Conservation (phyloP, 2,329 filamentous ascomycete genomes). For the Talaromyces sp. region DNA sequence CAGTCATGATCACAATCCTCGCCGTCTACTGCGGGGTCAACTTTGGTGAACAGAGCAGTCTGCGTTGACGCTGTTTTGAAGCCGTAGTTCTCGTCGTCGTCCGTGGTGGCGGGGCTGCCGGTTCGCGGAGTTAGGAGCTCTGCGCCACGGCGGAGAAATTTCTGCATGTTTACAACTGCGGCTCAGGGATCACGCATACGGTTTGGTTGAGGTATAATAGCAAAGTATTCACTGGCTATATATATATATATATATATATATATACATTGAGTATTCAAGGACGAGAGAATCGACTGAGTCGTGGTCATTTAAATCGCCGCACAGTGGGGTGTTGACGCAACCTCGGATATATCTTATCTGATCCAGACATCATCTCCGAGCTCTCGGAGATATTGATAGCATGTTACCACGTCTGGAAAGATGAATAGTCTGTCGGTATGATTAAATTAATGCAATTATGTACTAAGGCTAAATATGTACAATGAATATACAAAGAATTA, state of each 20-base stretch:
- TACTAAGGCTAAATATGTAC: neutral
- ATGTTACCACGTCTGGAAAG: neutral
- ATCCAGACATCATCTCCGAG: conserved; percentile 2
- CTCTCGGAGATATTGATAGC: neutral
- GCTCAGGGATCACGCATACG: neutral
- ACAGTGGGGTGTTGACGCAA: neutral
- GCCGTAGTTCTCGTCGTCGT: conserved; percentile 27
- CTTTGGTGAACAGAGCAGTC: conserved; percentile 66
- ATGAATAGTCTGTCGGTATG: neutral
- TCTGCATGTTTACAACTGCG: conserved; percentile 28
- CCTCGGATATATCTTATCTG: conserved; percentile 15
- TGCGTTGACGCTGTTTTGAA: conserved; percentile 48
- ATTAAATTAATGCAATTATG: neutral
- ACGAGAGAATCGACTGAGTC: neutral
- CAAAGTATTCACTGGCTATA: neutral
- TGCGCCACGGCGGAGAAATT: conserved; percentile 33
- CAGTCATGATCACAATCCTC: conserved; percentile 89
- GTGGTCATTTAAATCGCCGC: neutral
- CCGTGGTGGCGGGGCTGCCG: conserved; percentile 21
- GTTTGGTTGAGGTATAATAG: neutral
- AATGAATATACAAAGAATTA: neutral
- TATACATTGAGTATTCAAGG: neutral
- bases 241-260: neutral
- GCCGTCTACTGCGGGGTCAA: conserved; percentile 73
- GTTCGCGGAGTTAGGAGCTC: conserved; percentile 32